Evolutionary conservation across 495 filamentous ascomycete species (phyloP).

Genomic region (Oidiodendron maius): DNA sequence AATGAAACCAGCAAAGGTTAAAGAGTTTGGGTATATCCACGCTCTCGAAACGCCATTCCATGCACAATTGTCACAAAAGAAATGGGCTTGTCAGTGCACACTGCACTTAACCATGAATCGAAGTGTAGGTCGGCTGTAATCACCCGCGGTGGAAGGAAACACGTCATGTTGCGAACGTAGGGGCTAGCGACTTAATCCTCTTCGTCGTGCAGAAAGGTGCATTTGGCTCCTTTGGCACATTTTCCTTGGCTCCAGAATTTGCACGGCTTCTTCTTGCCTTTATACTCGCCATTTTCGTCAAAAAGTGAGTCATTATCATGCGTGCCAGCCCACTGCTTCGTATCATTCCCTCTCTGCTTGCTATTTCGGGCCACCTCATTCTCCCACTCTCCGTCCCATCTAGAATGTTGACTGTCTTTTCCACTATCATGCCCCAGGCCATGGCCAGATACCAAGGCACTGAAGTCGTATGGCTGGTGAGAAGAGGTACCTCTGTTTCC

Average conservation of each 20-base stretch:
- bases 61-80: neutral
- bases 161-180: neutral
- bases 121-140: neutral
- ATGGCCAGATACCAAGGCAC: neutral
- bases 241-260: conserved; percentile 72
- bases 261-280: conserved; percentile 53
- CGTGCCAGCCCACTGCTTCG: conserved; percentile 2
- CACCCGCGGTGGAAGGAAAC: neutral
- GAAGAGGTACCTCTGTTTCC: neutral
- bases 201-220: conserved; percentile 70
- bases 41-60: conserved; percentile 6
- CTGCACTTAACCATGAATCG: neutral
- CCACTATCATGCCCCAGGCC: conserved; percentile 2
- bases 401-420: neutral
- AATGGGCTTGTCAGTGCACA: neutral
- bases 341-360: conserved; percentile 11
- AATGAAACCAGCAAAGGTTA: conserved; percentile 1
- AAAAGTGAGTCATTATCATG: conserved; percentile 6
- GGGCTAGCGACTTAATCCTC: neutral
- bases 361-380: conserved; percentile 6
- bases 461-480: conserved; percentile 1
- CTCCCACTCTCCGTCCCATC: conserved; percentile 16
- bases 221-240: conserved; percentile 79
- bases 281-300: conserved; percentile 21
- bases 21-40: conserved; percentile 4